Evolutionary conservation across 352 stramenopile species (phyloP).

Genomic region (Phytopythium vexans): DNA sequence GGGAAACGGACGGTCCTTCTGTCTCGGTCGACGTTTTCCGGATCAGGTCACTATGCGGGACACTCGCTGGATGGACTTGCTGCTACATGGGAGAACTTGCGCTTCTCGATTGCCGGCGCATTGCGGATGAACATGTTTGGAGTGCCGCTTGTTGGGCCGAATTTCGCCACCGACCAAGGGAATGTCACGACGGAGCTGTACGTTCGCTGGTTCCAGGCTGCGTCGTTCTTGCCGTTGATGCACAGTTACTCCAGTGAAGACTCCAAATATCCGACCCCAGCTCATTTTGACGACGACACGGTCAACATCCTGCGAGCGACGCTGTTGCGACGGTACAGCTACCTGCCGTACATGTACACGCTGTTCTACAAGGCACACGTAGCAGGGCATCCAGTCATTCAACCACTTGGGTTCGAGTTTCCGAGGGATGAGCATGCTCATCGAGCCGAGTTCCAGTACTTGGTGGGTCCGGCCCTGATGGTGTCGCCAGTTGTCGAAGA

Average conservation of each 20-base stretch:
- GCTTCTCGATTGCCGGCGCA: slow-evolving; percentile 61
- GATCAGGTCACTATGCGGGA: slow-evolving; percentile 52
- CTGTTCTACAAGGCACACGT: slow-evolving; percentile 61
- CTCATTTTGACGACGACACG: slow-evolving; percentile 64
- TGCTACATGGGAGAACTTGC: slow-evolving; percentile 80
- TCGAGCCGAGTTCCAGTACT: slow-evolving; percentile 64
- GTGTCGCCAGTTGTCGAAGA: slow-evolving; percentile 74
- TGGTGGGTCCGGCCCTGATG: slow-evolving; percentile 71
- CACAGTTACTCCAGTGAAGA: slow-evolving; percentile 61
- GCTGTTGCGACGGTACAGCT: slow-evolving; percentile 58
- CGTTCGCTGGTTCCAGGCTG: slow-evolving; percentile 81
- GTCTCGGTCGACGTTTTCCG: slow-evolving; percentile 67
- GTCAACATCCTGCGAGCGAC: slow-evolving; percentile 63
- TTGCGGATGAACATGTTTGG: slow-evolving; percentile 81
- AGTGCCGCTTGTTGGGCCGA: slow-evolving; percentile 62
- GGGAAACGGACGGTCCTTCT: slow-evolving; percentile 62
- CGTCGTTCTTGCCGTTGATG: slow-evolving; percentile 75
- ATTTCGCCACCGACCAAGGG: slow-evolving; percentile 53
- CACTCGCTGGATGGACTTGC: slow-evolving; percentile 52
- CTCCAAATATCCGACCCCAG: slow-evolving; percentile 38
- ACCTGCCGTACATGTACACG: slow-evolving; percentile 87
- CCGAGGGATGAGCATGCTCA: slow-evolving; percentile 32
- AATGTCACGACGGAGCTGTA: slow-evolving; percentile 64
- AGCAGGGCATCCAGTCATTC: slow-evolving; percentile 41
- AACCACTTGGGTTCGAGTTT: slow-evolving; percentile 66